Base-by-base conservation (phyloP, 1,284 basidiomycete species). In the Erythrobasidium hasegawianum region DNA sequence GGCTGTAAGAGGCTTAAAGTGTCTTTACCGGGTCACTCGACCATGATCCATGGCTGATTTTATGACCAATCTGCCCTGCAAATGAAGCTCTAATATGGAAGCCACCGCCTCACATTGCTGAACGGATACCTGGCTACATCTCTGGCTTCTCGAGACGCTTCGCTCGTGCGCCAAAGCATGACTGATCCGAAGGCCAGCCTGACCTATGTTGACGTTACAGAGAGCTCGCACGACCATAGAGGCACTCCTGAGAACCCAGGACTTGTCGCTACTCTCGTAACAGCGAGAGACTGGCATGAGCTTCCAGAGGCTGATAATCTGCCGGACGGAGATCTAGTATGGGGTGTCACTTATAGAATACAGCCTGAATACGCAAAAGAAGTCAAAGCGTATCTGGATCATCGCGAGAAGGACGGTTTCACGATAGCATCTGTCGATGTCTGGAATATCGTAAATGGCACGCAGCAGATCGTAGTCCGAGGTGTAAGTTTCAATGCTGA, bases 261-360 rank as follows among this genome's bases (percentile, higher is more conserved):
- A 2, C 80, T 90, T n/a, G 90, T 91, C 1, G 90, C 91, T 3
- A 94, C 90, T 1, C 80, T 94, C 2, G 81, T 93, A n/a, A 86
- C 88, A 72, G 86, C 88, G 66, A 83, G 86, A 75, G 87, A 91
- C 62, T 94, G 90, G 90, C 84, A 86, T 57, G 76, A 78, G 9
- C 86, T 88, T 74, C 87, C 87, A 26, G 54, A 58, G 55, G 56
- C 54, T 29, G 57, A 40, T 53, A 38, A 55, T 40, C 54, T 50
- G 47, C 39, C 53, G 11, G 39, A 45, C 45, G 56, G 56, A 18
- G 57, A 58, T 26, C 50, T 66, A 16, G 57, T 93, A 2, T 93
- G 90, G 90, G 90, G 90, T 13, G 78, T 92, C 26, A 87, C 87
- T 22, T 90, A 88, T 76, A 89, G 87, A 11, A 90, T 93, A 74